Base-by-base conservation (phyloP, 176 grass and related monocot genomes). In the Juncus effusus region DNA sequence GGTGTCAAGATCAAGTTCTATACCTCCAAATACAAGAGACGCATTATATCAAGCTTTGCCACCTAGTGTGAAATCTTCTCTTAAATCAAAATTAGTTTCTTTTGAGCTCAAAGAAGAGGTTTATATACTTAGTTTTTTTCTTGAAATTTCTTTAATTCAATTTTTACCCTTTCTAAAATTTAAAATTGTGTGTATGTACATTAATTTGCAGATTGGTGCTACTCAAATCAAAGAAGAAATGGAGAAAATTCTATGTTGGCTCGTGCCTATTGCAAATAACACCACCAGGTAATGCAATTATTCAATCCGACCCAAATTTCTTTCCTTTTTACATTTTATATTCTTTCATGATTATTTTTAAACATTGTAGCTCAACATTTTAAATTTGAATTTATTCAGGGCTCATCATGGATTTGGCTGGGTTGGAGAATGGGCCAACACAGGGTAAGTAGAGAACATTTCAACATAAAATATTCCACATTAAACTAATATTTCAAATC, bases 341-440 rank as follows among this genome's bases (percentile, higher is more conserved):
- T 47, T 47, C 9, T 47, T 5, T 5, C 4, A 47, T 6, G 4
- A 47, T 47, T 47, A 47, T 47, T 2, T n/a, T 54, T 61, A 28
- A 28, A 28, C 19, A 28, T 28, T 28, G 19, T 9, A 19, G n/a
- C 36, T 54, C 50, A 67, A 36, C 7, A 59, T 71, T 56, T 59
- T 58, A 28, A 59, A 45, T 54, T 2, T 58, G 11, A 59, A 45
- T 54, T 0, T 45, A 67, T 53, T 49, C 77, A 99, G 94, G 83
- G 94, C 94, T 57, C 69, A 99, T 67, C 88, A 90, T 51, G 87
- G 91, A 44, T 96, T 96, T 51, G 91, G 91, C 54, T 96, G 91
- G 91, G 91, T 96, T 78, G 91, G 91, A 78, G 91, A 96, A 58
- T 96, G 91, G 91, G 91, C 91, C 77, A 90, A 90, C 77, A 89